A percentile compares a stretch with the other conserved stretches of the same genome.
These are phyloP conservation scores for Vitis hybrid DNA, from an alignment of 177 flowering plant species.

Conservation along the genomic window DNA sequence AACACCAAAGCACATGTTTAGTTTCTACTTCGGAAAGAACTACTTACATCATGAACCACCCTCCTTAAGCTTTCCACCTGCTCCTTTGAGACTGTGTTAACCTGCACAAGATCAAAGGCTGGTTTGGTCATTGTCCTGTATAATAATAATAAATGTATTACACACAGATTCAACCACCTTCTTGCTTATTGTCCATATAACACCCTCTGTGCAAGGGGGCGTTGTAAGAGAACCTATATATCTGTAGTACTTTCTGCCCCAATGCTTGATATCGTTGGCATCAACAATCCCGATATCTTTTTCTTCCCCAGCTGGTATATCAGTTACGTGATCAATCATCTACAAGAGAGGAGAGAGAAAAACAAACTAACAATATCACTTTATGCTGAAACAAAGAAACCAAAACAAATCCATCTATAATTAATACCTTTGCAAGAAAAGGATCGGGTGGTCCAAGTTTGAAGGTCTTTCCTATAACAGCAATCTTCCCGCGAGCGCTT, in stretches of 20 bases:
- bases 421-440: slow-evolving; percentile 51
- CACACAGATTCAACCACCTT: slow-evolving; percentile 33
- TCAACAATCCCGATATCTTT: slow-evolving; percentile 44
- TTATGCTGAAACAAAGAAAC: no score
- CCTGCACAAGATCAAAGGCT: slow-evolving; percentile 27
- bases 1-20: no score
- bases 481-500: slow-evolving; percentile 31
- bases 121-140: no score
- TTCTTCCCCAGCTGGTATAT: slow-evolving; percentile 15
- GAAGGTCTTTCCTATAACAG: slow-evolving; percentile 63
- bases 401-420: not conserved
- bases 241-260: slow-evolving; percentile 59
- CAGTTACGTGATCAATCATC: slow-evolving; percentile 29
- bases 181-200: slow-evolving; percentile 62
- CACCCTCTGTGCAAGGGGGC: slow-evolving; percentile 82
- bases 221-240: slow-evolving; percentile 70
- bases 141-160: no score
- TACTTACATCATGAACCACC: slow-evolving; percentile 70
- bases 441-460: slow-evolving; percentile 58
- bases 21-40: not conserved
- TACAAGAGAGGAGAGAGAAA: slow-evolving; percentile 13
- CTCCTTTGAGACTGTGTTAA: slow-evolving; percentile 62
- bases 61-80: slow-evolving; percentile 50
- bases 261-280: slow-evolving; percentile 51
- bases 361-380: not conserved